phyloP scores from a whole-genome alignment of 208 protist species.

The Crithidia expoeki region DNA sequence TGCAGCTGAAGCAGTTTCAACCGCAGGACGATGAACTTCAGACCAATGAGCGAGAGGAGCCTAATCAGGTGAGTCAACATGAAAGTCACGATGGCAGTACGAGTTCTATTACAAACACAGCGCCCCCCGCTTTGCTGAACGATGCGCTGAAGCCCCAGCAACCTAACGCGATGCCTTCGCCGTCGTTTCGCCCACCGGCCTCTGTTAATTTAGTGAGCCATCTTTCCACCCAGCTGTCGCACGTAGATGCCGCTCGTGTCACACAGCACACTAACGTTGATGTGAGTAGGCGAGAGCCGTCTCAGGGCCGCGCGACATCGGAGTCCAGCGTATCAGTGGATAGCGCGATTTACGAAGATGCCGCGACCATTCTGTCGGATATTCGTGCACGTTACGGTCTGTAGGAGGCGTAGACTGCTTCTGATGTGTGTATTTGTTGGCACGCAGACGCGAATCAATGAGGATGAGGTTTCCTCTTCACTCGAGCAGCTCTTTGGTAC shows the following conservation, averaged over 20 bases:
- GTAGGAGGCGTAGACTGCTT: background rate
- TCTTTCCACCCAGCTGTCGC: background rate
- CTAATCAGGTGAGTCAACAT: background rate
- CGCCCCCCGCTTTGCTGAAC: too few species aligned
- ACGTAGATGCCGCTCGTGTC: background rate
- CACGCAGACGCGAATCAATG: too few species aligned
- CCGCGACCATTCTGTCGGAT: constrained; percentile 48
- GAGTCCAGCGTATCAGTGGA: constrained; percentile 20
- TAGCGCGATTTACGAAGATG: constrained; percentile 44
- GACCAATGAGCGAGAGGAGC: background rate
- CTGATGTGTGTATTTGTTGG: background rate
- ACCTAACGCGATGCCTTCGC: too few species aligned
- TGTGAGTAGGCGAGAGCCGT: background rate
- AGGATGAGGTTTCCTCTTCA: too few species aligned
- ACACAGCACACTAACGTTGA: background rate
- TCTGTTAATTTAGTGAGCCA: background rate
- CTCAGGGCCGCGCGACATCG: background rate
- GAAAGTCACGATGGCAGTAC: too few species aligned
- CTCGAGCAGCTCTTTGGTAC: too few species aligned
- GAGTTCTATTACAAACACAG: too few species aligned
- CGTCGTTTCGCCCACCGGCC: too few species aligned
- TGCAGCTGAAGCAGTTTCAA: constrained; percentile 31
- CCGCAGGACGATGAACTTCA: background rate
- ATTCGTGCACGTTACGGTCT: constrained; percentile 53
- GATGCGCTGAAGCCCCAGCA: too few species aligned